Evolutionary conservation across 2,329 filamentous ascomycete genomes (phyloP), one percentile per base, ranked within the genome.

Genomic region (Zalaria sp.): DNA sequence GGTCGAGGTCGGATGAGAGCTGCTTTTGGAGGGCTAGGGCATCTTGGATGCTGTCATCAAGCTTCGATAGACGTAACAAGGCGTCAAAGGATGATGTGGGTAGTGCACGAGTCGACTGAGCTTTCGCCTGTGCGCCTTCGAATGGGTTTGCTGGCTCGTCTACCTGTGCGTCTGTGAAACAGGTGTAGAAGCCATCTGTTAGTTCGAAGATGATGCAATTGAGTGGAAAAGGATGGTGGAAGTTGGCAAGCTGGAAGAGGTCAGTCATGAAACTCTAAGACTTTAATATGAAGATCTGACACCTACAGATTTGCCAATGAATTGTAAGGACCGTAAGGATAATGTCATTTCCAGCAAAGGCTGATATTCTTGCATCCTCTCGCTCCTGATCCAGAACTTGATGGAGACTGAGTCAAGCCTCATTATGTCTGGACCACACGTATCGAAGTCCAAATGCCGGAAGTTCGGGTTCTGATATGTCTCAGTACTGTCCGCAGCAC

Each of bases 1-100:
- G 47, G 45, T 83, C 83, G 48, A 95, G 93, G 48, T 94, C 84
- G n/a, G 71, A 64, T 38, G 84, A 77, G 5, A 96, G 69, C 41
- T 72, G 71, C 45, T 83, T 77, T 9, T 83, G 77, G 0, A 85
- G 93, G 1, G 79, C 75, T 6, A 94, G 65, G 1, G 87, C 87
- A 59, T 96, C 89, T 56, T 93, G 86, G 25, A 95, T 84, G 42
- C 87, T 93, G 56, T 83, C 84, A 47, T 94, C 86, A 10, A 96
- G 70, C 44, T 88, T 94, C 4, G 84, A 81, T 7, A 96, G 69
- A 46, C 83, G 81, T 79, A 95, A 89, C 18, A 96, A 68, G 2
- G 83, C 77, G 54, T 86, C 87, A 58, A 93, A 95, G 0, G 87
- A 87, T 0, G 86, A 87, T 0, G 82, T 87, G 0, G 73, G 56